Conservation (phyloP, 805 yeast species). For the Nakazawaea laoshanensis region DNA sequence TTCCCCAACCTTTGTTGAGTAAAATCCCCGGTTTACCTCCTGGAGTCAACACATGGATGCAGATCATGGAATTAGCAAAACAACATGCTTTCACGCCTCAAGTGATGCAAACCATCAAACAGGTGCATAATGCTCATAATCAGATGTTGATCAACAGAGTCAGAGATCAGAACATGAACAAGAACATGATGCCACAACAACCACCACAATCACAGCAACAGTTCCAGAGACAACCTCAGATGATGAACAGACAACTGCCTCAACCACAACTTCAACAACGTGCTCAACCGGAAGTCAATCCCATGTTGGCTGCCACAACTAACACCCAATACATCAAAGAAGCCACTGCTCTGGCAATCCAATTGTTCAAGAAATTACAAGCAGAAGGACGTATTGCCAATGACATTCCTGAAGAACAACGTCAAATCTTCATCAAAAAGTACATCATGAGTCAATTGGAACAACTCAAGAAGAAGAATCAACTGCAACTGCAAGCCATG, state of each 20-base stretch:
- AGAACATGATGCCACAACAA: constrained; percentile 16
- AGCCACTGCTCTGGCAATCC: constrained; percentile 21
- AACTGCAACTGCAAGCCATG: constrained; percentile 9
- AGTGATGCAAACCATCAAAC: constrained; percentile 51
- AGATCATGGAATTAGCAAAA: constrained; percentile 55
- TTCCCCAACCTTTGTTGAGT: constrained; percentile 58
- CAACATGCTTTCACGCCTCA: constrained; percentile 51
- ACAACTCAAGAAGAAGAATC: constrained; percentile 6
- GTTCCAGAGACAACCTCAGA: constrained; percentile 17
- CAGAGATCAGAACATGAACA: constrained; percentile 24
- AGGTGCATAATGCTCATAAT: constrained; percentile 59
- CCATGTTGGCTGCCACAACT: constrained; percentile 14
- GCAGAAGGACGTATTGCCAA: constrained; percentile 23
- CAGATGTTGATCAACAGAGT: constrained; percentile 35
- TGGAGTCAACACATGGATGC: constrained; percentile 74
- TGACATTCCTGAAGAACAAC: constrained; percentile 24
- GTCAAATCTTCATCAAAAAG: constrained; percentile 23
- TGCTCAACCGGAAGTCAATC: constrained; percentile 16
- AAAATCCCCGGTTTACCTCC: constrained; percentile 74
- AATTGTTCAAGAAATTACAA: constrained; percentile 24
- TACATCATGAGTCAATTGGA: constrained; percentile 20
- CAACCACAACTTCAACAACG: constrained; percentile 12
- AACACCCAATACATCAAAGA: constrained; percentile 17
- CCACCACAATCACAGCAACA: constrained; percentile 13
- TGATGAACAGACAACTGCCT: constrained; percentile 15